Conservation (phyloP, 352 stramenopile species). For the Pythium coloratum region DNA sequence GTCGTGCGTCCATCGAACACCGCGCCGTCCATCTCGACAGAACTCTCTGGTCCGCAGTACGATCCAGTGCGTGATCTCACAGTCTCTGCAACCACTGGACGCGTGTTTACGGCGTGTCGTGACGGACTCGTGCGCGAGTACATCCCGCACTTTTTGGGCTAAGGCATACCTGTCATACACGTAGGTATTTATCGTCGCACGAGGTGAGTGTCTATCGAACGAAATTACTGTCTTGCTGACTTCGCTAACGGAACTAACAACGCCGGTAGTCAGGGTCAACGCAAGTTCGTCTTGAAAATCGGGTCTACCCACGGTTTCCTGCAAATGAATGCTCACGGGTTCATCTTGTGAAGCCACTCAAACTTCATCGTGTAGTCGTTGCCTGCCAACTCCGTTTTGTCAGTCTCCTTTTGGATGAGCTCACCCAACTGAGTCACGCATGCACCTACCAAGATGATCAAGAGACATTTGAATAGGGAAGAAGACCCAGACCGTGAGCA, state of each 20-base stretch:
- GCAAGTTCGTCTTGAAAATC: too few relatives aligned
- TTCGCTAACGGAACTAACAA: too few relatives aligned
- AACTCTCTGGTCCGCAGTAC: constrained; percentile 65
- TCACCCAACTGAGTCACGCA: too few relatives aligned
- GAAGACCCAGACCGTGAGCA: too few relatives aligned
- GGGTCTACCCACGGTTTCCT: too few relatives aligned
- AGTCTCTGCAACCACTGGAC: constrained; percentile 33
- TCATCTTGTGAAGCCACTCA: background rate
- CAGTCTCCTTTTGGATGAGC: too few relatives aligned
- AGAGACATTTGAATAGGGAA: too few relatives aligned
- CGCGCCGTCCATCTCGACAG: constrained; percentile 31
- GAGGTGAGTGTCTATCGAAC: background rate
- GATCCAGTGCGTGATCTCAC: constrained; percentile 64
- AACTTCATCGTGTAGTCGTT: background rate
- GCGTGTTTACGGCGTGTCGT: constrained; percentile 56
- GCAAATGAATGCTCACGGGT: background rate
- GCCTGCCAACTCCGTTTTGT: too few relatives aligned
- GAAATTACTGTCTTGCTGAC: background rate
- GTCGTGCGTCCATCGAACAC: constrained; percentile 12
- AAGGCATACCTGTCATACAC: background rate
- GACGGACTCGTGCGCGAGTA: constrained; percentile 72
- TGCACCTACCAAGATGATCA: too few relatives aligned
- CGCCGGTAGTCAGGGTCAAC: too few relatives aligned
- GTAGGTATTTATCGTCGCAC: constrained; percentile 12
- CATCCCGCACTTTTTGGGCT: constrained; percentile 41